A percentile compares a stretch with the other conserved stretches of the same genome.
Evolutionary conservation across 1,284 basidiomycete species (phyloP).

Genomic region (Pholiota adiposa): DNA sequence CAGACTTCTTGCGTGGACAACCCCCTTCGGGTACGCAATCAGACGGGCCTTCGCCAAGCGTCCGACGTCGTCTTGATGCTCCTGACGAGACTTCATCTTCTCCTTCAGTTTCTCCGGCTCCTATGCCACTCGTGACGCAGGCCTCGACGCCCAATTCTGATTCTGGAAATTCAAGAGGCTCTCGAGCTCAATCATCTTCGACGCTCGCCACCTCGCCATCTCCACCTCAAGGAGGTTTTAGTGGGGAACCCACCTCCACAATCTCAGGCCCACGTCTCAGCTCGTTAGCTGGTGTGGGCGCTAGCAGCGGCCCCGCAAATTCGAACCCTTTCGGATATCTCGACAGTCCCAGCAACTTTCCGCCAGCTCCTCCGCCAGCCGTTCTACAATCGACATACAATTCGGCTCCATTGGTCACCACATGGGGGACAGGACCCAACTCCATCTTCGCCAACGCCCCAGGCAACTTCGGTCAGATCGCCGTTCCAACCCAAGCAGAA

Average conservation of each 20-base stretch:
- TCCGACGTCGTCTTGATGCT: conserved; percentile 47
- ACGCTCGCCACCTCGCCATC: conserved; percentile 18
- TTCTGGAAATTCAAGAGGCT: conserved; percentile 17
- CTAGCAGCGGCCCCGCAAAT: conserved; percentile 15
- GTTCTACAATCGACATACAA: conserved; percentile 37
- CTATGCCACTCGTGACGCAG: conserved; percentile 4
- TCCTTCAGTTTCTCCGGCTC: conserved; percentile 5
- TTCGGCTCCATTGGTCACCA: conserved; percentile 33
- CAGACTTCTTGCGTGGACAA: conserved; percentile 56
- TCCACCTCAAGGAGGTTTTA: conserved; percentile 14
- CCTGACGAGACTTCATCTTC: conserved; percentile 7
- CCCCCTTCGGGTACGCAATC: conserved; percentile 29
- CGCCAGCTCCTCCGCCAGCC: conserved; percentile 28
- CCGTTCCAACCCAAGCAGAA: conserved; percentile 46
- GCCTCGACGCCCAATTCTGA: conserved; percentile 26
- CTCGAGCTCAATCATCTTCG: conserved; percentile 17
- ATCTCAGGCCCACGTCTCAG: conserved; percentile 1
- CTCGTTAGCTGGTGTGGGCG: background rate
- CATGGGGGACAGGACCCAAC: conserved; percentile 35
- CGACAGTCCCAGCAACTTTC: conserved; percentile 35
- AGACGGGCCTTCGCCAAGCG: conserved; percentile 44
- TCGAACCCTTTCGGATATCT: conserved; percentile 62
- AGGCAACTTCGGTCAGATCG: conserved; percentile 14
- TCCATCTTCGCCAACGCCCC: conserved; percentile 39
- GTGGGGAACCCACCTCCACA: background rate